A percentile compares a stretch with the other conserved stretches of the same genome.
These are phyloP conservation scores for Solanum neorickii DNA, from an alignment of 257 asterid species.

Conservation along the genomic window DNA sequence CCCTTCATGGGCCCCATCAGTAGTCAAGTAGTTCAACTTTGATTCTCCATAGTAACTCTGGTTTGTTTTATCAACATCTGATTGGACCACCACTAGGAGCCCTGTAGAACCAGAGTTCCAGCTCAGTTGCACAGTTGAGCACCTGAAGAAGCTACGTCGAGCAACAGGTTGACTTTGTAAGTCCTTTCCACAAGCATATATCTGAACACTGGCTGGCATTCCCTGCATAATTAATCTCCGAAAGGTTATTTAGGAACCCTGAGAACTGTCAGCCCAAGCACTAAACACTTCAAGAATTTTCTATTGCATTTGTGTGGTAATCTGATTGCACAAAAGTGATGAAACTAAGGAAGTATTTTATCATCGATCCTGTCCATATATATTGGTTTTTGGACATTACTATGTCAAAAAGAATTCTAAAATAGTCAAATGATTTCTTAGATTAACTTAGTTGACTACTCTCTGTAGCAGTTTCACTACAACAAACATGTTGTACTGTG, in stretches of 20 bases:
- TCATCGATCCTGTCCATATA: neutral
- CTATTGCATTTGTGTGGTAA: neutral
- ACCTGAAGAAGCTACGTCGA: constrained; percentile 86
- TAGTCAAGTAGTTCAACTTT: constrained; percentile 83
- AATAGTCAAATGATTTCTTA: neutral
- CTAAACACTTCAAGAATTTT: neutral
- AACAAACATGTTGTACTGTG: neutral
- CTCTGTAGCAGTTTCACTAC: neutral
- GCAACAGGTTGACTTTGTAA: constrained; percentile 73
- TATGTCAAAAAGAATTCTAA: neutral
- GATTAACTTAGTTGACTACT: neutral
- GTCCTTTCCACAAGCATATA: constrained; percentile 65
- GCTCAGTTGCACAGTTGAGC: constrained; percentile 77
- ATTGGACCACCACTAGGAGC: constrained; percentile 73
- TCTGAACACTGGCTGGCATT: constrained; percentile 94
- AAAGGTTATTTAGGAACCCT: neutral
- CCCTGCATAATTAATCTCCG: constrained; percentile 39
- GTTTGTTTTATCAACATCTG: constrained; percentile 98
- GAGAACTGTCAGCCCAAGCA: neutral
- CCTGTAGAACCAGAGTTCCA: constrained; percentile 89
- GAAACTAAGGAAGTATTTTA: neutral
- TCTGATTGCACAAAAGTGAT: neutral
- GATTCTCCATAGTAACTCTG: constrained; percentile 98
- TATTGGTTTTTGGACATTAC: neutral
- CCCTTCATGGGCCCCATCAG: constrained; percentile 91